Base-by-base conservation (phyloP, 108 stramenopile species). In the Conticribra guillardii region DNA sequence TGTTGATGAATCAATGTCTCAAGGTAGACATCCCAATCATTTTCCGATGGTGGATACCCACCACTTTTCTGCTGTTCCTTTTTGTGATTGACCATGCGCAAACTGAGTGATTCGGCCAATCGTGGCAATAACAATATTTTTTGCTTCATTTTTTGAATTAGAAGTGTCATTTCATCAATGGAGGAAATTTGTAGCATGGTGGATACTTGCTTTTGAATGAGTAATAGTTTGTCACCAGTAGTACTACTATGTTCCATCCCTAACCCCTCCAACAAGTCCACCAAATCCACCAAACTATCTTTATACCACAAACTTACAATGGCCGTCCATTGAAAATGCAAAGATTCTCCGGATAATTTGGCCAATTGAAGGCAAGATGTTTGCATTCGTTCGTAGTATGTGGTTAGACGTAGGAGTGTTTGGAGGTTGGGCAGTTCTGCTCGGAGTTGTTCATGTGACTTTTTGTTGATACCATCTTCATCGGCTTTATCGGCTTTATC, bases 71-170 rank as follows among this genome's bases (percentile, higher is more conserved):
- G 3, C 29, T 21, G 19, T 4, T 24, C 2, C 3, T 53, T 17
- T 22, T 65, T 57, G 14, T 48, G 53, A 32, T 67, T 48, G 14
- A 87, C 59, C 30, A 83, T 56, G 48, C 82, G 82, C 11, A 48
- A 56, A 3, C 73, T 85, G 65, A 92, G 66, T 4, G 85, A 85
- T 65, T 92, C 91, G 0, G 91, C 91, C 54, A 92, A 66, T 55
- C 91, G 85, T 9, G 90, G 90, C 26, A 89, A 57, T n/a, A 92
- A 53, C 37, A 58, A 34, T 14, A 73, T 54, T 46, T 79, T 77
- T 69, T 80, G 64, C 11, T 49, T 30, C n/a, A 69, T n/a, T 16
- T 51, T 76, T 23, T 48, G 29, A 18, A 59, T 52, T 26, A 31
- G 51, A 3, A 60, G 45, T n/a, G 66, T 30, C 3, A 76, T 62